Evolutionary conservation across 768 basidiomycete species (phyloP), one percentile per base, ranked within the genome.

Genomic region (Lentinula edodes): DNA sequence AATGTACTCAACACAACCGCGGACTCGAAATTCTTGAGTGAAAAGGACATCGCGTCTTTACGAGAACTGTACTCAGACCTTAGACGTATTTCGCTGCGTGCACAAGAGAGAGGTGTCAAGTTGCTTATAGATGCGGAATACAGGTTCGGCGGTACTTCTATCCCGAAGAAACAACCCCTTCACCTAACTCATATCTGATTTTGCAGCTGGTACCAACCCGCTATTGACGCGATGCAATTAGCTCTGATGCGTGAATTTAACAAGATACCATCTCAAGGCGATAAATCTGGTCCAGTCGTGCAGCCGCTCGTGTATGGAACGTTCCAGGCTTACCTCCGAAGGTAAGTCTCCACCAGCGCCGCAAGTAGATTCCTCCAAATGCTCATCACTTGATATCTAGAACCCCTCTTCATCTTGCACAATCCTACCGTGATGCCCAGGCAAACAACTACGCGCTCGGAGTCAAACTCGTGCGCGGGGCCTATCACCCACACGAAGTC

Each of bases 381-480:
- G 28, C 28, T 28, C 28, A 28, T 20, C 18, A 10, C 9, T 8
- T 43, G 38, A 6, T 34, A 20, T 15, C 32, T 62, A 90, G 92
- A 57, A 89, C 85, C 0, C 88, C 87, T 4, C 70, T 74, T n/a
- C 86, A 93, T 65, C 81, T 97, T 4, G 74, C 73, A 0, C 83
- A 84, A 18, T 82, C 85, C 41, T 74, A 95, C 50, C 73, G 73
- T 13, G 88, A 91, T 55, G 90, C 95, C 3, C 77, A 82, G 63
- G 71, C 70, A 55, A 77, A 87, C 64, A 78, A 83, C 41, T 96
- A 91, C 69, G 79, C 89, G 0, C 80, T 96, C 0, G 95, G 95
- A 9, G 86, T 93, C 60, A 98, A 97, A 73, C 88, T 98, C 52
- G 95, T 97, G 35, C 85, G 95, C 23, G 95, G 95, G 0, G 95